phyloP scores from a whole-genome alignment of 2,329 filamentous ascomycete genomes.

The Fusarium sarcochroum region DNA sequence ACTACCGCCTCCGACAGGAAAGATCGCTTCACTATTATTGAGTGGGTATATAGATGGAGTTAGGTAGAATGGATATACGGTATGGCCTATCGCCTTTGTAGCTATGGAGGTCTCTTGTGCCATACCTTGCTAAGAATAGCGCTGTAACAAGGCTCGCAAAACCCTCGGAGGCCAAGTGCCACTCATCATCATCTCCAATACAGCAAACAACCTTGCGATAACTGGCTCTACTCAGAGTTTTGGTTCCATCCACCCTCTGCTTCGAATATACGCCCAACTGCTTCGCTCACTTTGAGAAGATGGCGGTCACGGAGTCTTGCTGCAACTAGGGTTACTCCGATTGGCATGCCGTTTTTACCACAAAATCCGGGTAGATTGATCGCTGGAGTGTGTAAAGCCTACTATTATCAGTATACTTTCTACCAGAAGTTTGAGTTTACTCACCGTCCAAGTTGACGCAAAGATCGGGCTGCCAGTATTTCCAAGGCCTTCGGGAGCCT shows the following conservation, averaged over 20 bases:
- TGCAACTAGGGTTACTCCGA: conserved; percentile 68
- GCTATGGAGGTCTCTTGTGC: no score
- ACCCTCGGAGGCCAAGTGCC: no score
- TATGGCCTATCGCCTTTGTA: no score
- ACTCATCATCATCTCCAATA: no score
- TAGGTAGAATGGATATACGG: no score
- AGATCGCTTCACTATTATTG: not conserved
- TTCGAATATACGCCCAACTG: conserved; percentile 53
- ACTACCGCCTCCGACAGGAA: conserved; percentile 5
- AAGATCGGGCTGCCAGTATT: conserved; percentile 69
- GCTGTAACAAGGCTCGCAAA: no score
- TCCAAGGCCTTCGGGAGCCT: conserved; percentile 67
- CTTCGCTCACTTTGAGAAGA: conserved; percentile 58
- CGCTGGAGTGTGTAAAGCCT: conserved; percentile 70
- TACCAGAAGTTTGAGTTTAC: conserved; percentile 53
- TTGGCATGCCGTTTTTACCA: conserved; percentile 65
- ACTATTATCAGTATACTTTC: accelerated
- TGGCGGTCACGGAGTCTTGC: conserved; percentile 62
- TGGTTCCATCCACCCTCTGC: conserved; percentile 44
- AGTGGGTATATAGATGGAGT: not conserved
- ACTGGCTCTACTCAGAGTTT: no score
- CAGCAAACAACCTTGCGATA: no score
- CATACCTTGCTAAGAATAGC: no score
- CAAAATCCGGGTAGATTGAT: conserved; percentile 74
- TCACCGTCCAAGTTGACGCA: conserved; percentile 67